Conservation (phyloP, 257 asterid genomes). For the Lycium ferocissimum region DNA sequence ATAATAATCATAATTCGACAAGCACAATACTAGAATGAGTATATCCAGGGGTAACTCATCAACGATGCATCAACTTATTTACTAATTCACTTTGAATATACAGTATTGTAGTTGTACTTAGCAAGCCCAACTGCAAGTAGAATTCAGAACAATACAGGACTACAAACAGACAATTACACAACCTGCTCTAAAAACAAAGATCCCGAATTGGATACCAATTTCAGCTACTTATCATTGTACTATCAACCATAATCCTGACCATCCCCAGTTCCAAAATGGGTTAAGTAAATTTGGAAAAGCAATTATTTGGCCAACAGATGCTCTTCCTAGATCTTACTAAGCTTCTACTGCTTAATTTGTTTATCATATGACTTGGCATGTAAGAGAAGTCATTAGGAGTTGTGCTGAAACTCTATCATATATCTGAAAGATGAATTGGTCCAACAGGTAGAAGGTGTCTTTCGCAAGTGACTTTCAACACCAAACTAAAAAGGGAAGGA, state of each 20-base stretch:
- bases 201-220: not conserved
- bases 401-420: conserved; percentile 13
- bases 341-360: conserved; percentile 13
- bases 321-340: conserved; percentile 3
- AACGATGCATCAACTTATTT: not conserved
- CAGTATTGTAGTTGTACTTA: not conserved
- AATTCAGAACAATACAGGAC: not conserved
- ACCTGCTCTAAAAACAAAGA: not conserved
- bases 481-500: conserved; percentile 8
- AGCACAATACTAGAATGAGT: not conserved
- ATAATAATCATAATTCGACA: conserved; percentile 6
- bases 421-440: not conserved
- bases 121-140: not conserved
- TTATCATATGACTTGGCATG: not conserved
- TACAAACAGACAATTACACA: not conserved
- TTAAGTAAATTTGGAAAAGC: not conserved
- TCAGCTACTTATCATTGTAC: not conserved
- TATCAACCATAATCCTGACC: not conserved
- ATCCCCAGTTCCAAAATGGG: not conserved
- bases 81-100: not conserved
- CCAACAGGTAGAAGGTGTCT: conserved; percentile 19
- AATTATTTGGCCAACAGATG: not conserved
- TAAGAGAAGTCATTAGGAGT: conserved; percentile 3
- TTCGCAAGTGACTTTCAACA: conserved; percentile 17
- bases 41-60: not conserved